Percentiles rank a stretch among this genome's conserved stretches.
Conservation (phyloP, 371 early-diverging fungal species). For the Mucor lusitanicus region DNA sequence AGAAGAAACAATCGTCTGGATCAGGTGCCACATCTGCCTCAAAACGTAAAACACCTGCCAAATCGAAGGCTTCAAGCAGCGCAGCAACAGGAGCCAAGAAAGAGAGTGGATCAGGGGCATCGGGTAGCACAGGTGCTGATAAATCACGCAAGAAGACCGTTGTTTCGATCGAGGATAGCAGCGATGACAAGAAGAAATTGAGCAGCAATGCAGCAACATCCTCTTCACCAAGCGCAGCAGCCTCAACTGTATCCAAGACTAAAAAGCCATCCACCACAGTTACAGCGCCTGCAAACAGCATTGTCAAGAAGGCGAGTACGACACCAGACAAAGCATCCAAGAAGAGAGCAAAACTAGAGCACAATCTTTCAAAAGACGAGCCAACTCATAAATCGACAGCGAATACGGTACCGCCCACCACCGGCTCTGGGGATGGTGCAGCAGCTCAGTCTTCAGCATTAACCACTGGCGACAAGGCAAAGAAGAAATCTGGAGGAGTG, state of each 20-base stretch:
- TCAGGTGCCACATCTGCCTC: background rate
- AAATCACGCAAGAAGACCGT: slow-evolving; percentile 12
- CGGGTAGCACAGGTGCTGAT: background rate
- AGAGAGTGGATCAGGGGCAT: background rate
- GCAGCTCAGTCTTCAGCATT: background rate
- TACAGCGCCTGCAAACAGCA: background rate
- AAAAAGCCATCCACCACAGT: background rate
- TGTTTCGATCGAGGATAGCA: background rate
- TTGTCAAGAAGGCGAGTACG: background rate
- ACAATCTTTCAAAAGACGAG: background rate
- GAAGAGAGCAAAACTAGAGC: slow-evolving; percentile 9
- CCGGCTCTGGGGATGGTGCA: background rate
- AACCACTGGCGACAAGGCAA: background rate
- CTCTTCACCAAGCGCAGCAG: background rate
- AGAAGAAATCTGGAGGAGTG: background rate
- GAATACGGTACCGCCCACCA: background rate
- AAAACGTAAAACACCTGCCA: slow-evolving; percentile 18
- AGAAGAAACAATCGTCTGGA: background rate
- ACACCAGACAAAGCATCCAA: slow-evolving; percentile 6
- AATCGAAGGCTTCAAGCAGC: slow-evolving; percentile 2
- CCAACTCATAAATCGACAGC: background rate
- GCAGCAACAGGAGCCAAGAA: background rate
- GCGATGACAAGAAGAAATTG: slow-evolving; percentile 1
- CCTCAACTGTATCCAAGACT: background rate
- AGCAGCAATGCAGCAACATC: background rate